Evolutionary conservation across 2,329 filamentous ascomycete species (phyloP).

Genomic region (Camillea tinctor): DNA sequence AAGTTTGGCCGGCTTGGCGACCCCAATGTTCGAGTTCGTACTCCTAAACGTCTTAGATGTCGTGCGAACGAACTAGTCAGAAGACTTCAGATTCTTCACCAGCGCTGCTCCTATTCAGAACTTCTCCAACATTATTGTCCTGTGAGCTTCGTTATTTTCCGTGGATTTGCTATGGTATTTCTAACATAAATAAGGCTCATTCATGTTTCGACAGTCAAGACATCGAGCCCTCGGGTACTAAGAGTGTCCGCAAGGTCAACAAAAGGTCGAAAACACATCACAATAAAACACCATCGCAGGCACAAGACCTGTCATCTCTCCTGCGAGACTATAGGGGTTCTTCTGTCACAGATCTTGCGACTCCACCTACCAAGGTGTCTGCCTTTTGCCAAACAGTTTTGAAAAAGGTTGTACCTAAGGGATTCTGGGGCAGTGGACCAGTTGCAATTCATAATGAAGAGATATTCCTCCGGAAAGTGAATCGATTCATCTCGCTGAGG

Average conservation of each 20-base stretch:
- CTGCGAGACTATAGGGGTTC: slow-evolving; percentile 40
- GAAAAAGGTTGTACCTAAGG: slow-evolving; percentile 67
- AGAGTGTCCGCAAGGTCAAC: slow-evolving; percentile 5
- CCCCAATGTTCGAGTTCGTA: slow-evolving; percentile 28
- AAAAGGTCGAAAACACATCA: slow-evolving; percentile 13
- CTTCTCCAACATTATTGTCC: slow-evolving; percentile 83
- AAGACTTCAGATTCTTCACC: slow-evolving; percentile 68
- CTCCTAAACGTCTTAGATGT: slow-evolving; percentile 71
- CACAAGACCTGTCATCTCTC: slow-evolving; percentile 17
- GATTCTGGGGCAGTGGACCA: slow-evolving; percentile 67
- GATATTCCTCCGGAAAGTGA: slow-evolving; percentile 64
- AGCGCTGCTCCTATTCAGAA: slow-evolving; percentile 74
- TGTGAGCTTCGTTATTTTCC: slow-evolving; percentile 17
- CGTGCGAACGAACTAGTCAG: slow-evolving; percentile 56
- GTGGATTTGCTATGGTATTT: slow-evolving; percentile 1
- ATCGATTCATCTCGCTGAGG: slow-evolving; percentile 73
- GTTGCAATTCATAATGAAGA: slow-evolving; percentile 58
- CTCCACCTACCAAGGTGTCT: slow-evolving; percentile 67
- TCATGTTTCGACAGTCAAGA: slow-evolving; percentile 9
- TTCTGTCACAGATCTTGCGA: slow-evolving; percentile 66
- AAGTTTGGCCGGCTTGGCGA: slow-evolving; percentile 35
- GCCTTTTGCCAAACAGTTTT: slow-evolving; percentile 82
- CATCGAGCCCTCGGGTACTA: slow-evolving; percentile 5
- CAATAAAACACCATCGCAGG: slow-evolving; percentile 17
- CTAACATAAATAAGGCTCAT: slow-evolving; percentile 20